Base-by-base conservation (phyloP, 2,329 filamentous ascomycete species). In the Aureobasidium melanogenum region DNA sequence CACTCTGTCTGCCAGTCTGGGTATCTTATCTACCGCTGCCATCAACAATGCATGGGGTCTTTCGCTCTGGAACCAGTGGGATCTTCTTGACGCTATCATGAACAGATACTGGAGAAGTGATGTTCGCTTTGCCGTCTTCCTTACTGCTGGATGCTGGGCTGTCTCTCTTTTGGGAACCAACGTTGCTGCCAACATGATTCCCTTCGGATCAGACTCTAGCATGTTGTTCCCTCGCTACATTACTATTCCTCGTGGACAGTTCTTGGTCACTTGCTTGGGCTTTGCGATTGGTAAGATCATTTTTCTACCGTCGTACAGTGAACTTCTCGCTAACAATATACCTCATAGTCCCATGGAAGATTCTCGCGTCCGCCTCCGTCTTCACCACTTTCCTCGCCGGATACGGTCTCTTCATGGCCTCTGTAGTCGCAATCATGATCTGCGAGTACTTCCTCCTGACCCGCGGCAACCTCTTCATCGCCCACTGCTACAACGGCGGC, bases 371-470 rank as follows among this genome's bases (percentile, higher is more conserved):
- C 0, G 84, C 84, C 2, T 70, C 72, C 1, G 84, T 80, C 1
- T 84, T 87, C 67, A 74, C 86, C 5, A 68, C 68, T 2, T 89
- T 89, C 73, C 84, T 89, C 77, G 78, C 64, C 10, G 69, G 69
- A 8, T 71, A 59, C 17, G 56, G 56, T 10, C 44, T 59, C n/a
- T 59, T 59, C 44, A 59, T 88, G 4, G 84, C 83, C 0, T 84
- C 84, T 0, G 83, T 87, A 62, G 82, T 82, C 0, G 80, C 80
- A 0, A 83, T 87, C 64, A 81, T 86, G 75, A 74, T 80, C 1
- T 78, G 77, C 28, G 84, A 86, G 66, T 86, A 81, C 67, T 86
- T 81, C 79, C 65, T 82, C 48, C 69, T 85, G 0, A 82, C 62
- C 56, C 63, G 17, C 63, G 72, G 67, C 78, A 76, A 71, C 51